Conservation (phyloP, 2,329 filamentous ascomycete species). For the Paecilomyces sp. region DNA sequence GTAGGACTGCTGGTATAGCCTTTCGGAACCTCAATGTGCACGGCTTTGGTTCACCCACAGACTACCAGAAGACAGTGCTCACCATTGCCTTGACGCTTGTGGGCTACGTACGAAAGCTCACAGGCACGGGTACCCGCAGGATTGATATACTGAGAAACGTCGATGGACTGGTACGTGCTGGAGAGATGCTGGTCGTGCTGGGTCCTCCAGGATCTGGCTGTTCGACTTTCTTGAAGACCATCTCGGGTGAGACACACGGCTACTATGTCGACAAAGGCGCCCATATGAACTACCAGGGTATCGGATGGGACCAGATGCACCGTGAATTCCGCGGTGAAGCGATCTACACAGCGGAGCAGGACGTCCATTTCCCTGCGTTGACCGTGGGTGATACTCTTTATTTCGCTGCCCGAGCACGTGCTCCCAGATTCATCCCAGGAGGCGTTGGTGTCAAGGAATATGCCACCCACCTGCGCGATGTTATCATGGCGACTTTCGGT, state of each 20-base stretch:
- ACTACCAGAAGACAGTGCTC: conserved; percentile 39
- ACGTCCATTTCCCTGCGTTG: conserved; percentile 74
- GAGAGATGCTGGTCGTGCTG: conserved; percentile 53
- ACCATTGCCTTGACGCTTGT: conserved; percentile 30
- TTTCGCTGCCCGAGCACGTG: conserved; percentile 63
- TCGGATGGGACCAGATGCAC: conserved; percentile 54
- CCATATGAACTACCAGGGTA: conserved; percentile 66
- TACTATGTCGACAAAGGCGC: conserved; percentile 61
- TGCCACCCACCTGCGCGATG: conserved; percentile 36
- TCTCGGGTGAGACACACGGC: conserved; percentile 73
- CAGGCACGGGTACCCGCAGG: conserved; percentile 32
- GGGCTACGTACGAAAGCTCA: conserved; percentile 23
- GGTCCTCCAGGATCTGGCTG: conserved; percentile 50
- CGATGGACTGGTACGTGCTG: conserved; percentile 53
- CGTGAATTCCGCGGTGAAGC: conserved; percentile 72
- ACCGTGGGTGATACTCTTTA: conserved; percentile 72
- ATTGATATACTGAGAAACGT: conserved; percentile 59
- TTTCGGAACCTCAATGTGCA: conserved; percentile 40
- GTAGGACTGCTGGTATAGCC: conserved; percentile 31
- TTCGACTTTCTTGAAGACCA: conserved; percentile 77
- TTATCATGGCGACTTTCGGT: conserved; percentile 39
- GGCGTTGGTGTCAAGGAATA: conserved; percentile 38
- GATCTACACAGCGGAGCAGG: conserved; percentile 79
- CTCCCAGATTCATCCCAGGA: conserved; percentile 36
- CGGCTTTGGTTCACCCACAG: conserved; percentile 34